Conservation (phyloP, 2,329 filamentous ascomycete genomes). For the Monosporascus cannonballus region DNA sequence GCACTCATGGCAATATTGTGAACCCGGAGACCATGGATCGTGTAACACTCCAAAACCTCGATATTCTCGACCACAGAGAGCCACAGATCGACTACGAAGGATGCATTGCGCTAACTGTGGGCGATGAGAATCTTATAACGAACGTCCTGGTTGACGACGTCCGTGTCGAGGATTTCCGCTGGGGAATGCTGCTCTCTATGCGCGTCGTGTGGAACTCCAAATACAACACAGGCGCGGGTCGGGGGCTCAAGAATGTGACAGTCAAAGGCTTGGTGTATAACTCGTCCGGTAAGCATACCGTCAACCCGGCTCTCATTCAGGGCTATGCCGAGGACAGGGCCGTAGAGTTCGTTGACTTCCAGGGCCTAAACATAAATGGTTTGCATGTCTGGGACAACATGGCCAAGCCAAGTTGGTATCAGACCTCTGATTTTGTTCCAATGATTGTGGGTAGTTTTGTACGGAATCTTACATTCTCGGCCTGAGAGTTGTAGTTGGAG, state of each 20-base stretch:
- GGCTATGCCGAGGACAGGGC: constrained; percentile 9
- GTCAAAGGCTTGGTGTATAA: constrained; percentile 17
- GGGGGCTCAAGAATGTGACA: constrained; percentile 23
- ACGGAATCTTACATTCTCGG: too few species aligned
- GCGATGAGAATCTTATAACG: constrained; percentile 26
- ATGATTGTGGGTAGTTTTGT: constrained; percentile 8
- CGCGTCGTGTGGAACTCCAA: constrained; percentile 28
- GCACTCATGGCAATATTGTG: constrained; percentile 28
- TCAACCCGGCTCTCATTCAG: constrained; percentile 13
- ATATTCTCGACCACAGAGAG: constrained; percentile 31
- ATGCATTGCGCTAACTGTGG: constrained; percentile 27
- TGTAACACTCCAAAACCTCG: constrained; percentile 26
- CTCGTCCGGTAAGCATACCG: not conserved
- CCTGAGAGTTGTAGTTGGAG: too few species aligned
- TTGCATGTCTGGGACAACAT: constrained; percentile 16
- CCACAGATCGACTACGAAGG: constrained; percentile 30
- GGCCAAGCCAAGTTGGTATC: constrained; percentile 22
- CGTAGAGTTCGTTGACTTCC: constrained; percentile 15
- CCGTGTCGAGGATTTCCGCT: constrained; percentile 24
- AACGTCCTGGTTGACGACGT: constrained; percentile 23
- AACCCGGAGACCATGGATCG: constrained; percentile 25
- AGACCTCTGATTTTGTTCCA: constrained; percentile 18
- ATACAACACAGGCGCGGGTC: constrained; percentile 28
- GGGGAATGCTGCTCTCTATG: constrained; percentile 28
- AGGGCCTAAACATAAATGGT: constrained; percentile 18